phyloP scores from a whole-genome alignment of 2,329 filamentous ascomycete species.

The Fusarium secorum region DNA sequence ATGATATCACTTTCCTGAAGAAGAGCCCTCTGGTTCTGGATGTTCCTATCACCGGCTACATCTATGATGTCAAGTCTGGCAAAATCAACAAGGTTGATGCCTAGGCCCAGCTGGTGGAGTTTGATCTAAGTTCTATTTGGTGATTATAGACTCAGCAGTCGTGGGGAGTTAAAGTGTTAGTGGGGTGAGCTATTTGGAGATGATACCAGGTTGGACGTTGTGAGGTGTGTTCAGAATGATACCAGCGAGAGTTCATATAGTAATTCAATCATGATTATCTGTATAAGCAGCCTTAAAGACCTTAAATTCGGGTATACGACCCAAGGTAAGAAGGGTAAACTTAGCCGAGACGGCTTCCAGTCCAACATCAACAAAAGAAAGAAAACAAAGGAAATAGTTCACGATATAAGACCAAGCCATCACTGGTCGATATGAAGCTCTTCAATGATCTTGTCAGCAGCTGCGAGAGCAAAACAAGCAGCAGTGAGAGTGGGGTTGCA shows the following conservation, averaged over 20 bases:
- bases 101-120: fast-evolving
- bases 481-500: conserved; percentile 1
- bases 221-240: not conserved
- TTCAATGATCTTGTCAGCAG: conserved; percentile 1
- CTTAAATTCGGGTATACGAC: not conserved
- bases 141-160: not conserved
- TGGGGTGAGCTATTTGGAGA: not conserved
- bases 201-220: not conserved
- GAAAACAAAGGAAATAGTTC: not conserved
- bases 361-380: not conserved
- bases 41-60: conserved; percentile 74
- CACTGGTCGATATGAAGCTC: not conserved
- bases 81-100: conserved; percentile 50
- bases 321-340: not conserved
- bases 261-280: not conserved
- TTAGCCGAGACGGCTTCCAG: fast-evolving
- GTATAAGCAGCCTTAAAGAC: not conserved
- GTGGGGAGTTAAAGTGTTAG: not conserved
- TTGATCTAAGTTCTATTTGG: not conserved
- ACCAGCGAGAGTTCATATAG: not conserved
- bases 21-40: conserved; percentile 66
- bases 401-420: not conserved
- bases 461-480: conserved; percentile 2
- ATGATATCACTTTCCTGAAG: conserved; percentile 72
- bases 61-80: conserved; percentile 81